A percentile compares a stretch with the other conserved stretches of the same genome.
Conservation (phyloP, 148 eudicot species). For the Amaranthus hypochondriacus region DNA sequence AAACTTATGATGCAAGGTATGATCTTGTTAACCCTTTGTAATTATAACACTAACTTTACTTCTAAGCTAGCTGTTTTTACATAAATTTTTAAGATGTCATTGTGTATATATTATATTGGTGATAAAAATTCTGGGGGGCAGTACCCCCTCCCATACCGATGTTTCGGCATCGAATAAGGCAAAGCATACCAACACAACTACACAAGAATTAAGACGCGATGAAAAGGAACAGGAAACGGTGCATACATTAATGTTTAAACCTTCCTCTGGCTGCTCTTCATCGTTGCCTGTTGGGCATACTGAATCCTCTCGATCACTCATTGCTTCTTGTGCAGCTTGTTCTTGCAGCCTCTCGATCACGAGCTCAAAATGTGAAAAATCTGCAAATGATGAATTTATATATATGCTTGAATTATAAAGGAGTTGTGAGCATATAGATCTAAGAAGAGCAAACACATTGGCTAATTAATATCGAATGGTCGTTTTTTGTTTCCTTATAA, state of each 20-base stretch:
- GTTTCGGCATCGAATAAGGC: not conserved
- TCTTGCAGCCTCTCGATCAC: conserved; percentile 45
- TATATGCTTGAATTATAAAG: not conserved
- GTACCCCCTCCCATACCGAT: no score
- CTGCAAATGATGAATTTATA: conserved; percentile 30
- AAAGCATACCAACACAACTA: no score
- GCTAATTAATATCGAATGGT: no score
- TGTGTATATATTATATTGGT: no score
- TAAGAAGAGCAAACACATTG: not conserved
- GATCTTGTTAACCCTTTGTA: no score
- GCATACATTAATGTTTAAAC: conserved; percentile 31
- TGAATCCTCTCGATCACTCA: conserved; percentile 32
- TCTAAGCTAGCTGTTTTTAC: no score
- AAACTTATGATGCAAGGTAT: no score
- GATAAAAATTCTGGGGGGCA: no score
- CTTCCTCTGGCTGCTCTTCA: conserved; percentile 25
- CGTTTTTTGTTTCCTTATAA: not conserved
- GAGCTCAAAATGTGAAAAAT: conserved; percentile 48
- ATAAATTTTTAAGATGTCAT: no score
- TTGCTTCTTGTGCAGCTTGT: conserved; percentile 37
- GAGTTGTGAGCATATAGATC: not conserved
- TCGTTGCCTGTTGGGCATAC: conserved; percentile 36
- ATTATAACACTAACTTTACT: no score
- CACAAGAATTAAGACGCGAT: not conserved
- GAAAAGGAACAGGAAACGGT: not conserved